phyloP scores from a whole-genome alignment of 768 basidiomycete species.

The Lentinula sp. region DNA sequence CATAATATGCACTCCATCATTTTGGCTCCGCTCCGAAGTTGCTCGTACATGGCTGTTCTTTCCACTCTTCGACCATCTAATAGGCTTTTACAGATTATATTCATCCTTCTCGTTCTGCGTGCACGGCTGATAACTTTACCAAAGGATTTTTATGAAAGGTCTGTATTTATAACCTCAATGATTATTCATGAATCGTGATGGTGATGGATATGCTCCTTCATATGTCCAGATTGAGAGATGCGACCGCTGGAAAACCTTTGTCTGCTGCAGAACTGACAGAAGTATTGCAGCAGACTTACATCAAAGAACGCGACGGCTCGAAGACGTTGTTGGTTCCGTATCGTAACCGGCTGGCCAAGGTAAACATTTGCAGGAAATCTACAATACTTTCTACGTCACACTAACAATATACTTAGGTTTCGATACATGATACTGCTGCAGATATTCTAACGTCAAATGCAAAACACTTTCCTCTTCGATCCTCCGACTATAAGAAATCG shows the following conservation, averaged over 20 bases:
- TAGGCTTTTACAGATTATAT: slow-evolving; percentile 35
- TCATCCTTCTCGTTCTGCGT: slow-evolving; percentile 46
- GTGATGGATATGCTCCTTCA: not conserved
- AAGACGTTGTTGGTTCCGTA: slow-evolving; percentile 67
- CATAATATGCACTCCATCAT: not conserved
- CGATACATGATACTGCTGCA: slow-evolving; percentile 11
- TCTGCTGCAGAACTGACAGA: slow-evolving; percentile 35
- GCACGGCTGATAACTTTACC: slow-evolving; percentile 33
- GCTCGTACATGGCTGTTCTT: slow-evolving; percentile 1
- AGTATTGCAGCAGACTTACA: slow-evolving; percentile 59
- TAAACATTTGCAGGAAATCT: not conserved
- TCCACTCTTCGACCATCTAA: not conserved
- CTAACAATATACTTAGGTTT: slow-evolving; percentile 24
- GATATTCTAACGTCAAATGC: slow-evolving; percentile 42
- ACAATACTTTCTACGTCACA: too few relatives aligned
- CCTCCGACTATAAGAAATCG: slow-evolving; percentile 24
- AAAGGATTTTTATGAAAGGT: slow-evolving; percentile 19
- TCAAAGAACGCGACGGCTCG: slow-evolving; percentile 49
- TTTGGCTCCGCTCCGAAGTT: not conserved
- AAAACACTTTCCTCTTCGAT: slow-evolving; percentile 55
- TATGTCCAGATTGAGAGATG: slow-evolving; percentile 15
- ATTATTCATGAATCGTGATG: not conserved
- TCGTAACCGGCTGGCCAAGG: slow-evolving; percentile 51
- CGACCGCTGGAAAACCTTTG: slow-evolving; percentile 20
- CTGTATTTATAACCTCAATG: not conserved